Conservation (phyloP, 2,329 filamentous ascomycete genomes). For the Sordariomycetes sp. region DNA sequence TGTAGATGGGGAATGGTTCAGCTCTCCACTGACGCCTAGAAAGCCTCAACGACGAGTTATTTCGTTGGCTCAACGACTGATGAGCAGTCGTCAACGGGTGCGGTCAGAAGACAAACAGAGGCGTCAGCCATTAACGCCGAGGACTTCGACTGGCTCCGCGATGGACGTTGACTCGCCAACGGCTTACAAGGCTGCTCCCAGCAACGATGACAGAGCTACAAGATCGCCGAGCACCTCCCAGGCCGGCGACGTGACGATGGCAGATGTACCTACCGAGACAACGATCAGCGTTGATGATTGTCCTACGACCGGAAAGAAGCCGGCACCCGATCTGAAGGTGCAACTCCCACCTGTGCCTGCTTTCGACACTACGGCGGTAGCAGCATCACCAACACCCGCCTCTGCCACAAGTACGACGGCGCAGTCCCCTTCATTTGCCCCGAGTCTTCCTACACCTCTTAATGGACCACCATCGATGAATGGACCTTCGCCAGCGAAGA, state of each 20-base stretch:
- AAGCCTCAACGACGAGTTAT: conserved; percentile 39
- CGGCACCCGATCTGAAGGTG: conserved; percentile 38
- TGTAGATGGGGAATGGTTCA: conserved; percentile 44
- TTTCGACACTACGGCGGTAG: conserved; percentile 39
- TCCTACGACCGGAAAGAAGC: too few species aligned
- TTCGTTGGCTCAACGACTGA: conserved; percentile 41
- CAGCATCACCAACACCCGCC: too few species aligned
- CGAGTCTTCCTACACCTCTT: conserved; percentile 25
- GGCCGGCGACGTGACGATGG: conserved; percentile 14
- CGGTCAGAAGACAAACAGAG: conserved; percentile 29
- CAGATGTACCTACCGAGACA: too few species aligned
- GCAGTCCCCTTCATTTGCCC: conserved; percentile 41
- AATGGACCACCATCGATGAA: conserved; percentile 27
- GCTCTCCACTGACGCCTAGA: conserved; percentile 21
- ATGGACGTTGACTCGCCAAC: conserved; percentile 29
- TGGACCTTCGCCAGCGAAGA: conserved; percentile 53
- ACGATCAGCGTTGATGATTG: too few species aligned
- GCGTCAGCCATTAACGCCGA: conserved; percentile 11
- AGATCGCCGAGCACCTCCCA: conserved; percentile 12
- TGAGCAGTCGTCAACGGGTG: conserved; percentile 37
- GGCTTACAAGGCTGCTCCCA: neutral
- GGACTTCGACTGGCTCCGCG: conserved; percentile 17
- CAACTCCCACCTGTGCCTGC: conserved; percentile 47
- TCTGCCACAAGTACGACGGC: conserved; percentile 31
- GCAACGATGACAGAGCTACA: conserved; percentile 10